Evolutionary conservation across 495 filamentous ascomycete species (phyloP), one percentile per base, ranked within the genome.

Genomic region (Amniculicola lignicola): DNA sequence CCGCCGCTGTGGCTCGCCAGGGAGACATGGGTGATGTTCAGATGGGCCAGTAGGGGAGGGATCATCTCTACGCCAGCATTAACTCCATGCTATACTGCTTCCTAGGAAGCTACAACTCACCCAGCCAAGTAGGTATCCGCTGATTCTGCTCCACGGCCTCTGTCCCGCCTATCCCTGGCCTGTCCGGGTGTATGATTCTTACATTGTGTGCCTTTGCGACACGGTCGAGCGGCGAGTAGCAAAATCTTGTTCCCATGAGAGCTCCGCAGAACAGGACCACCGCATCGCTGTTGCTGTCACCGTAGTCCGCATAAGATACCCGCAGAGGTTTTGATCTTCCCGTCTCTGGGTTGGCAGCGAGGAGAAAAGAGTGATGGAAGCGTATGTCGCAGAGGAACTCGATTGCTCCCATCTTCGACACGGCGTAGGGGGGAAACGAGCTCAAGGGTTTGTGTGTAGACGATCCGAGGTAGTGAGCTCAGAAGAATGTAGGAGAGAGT

Each of bases 1-100:
- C 63, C 63, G 24, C 48, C 53, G 33, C 60, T 63, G 40, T 66
- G 59, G 33, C 51, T 48, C 33, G 51, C 61, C 6, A 66, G 19
- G 15, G 60, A 37, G 37, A 66, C 39, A 27, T 64, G 56, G n/a
- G 49, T 38, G 29, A 63, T 53, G 12, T 38, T 27, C 21, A 66
- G 56, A 39, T 60, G 55, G 29, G 16, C 15, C 19, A 66, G 59
- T 0, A 66, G 61, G 2, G 42, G 16, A n/a, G 63, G 63, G 4
- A 66, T 33, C 23, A 60, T 50, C 39, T 59, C 59, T 54, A 31
- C 38, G 4, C 36, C 19, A 24, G 37, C 11, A 24, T 56, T 29
- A 56, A 43, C 43, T 47, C 16, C 28, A 16, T 33, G 7, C 16
- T 23, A 22, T 33, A 33, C 29, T n/a, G n/a, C 7, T 33, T n/a